Base-by-base conservation (phyloP, 257 asterid genomes). In the Echium plantagineum region DNA sequence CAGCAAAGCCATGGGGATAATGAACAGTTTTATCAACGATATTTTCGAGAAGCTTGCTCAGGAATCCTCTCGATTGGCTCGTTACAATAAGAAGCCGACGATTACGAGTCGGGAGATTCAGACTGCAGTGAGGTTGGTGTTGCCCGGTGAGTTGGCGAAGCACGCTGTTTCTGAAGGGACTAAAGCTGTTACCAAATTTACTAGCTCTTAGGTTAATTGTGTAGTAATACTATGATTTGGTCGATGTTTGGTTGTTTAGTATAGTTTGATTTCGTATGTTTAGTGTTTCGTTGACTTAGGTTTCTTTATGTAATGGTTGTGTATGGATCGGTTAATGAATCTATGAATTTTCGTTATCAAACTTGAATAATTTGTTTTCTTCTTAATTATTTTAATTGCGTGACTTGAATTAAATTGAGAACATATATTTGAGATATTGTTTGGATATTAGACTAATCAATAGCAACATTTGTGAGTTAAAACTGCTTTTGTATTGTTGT, bases 1-100 rank as follows among this genome's bases (percentile, higher is more conserved):
- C 21, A 82, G 87, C 89, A 85, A 80, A 71, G 89, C 94, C 2
- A 85, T 85, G 89, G 94, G 94, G 0, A 85, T 85, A 46, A 82
- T 85, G 94, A 85, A 85, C 85, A 85, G 89, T 58, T 85, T 85
- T 58, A 85, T 82, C 69, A 80, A 85, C 32, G 94, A 85, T 46
- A 85, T 85, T 4, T 85, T 85, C 52, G 89, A 85, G 85, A 85
- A 85, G 30, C 32, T 85, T 70, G 94, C 81, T 3, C 79, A 71
- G 65, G 94, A 85, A 52, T 61, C 87, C 2, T 69, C 89, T 1
- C 57, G 74, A 18, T 66, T 85, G 52, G 89, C 89, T 0, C 54
- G 94, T 32, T 80, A 80, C 72, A 85, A 85, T 69, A 85, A 85
- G 83, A 85, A 85, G 72, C 94, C 94, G 6, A 85, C 94, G 3